Percentiles rank a stretch among this genome's conserved stretches.
Evolutionary conservation across 495 filamentous ascomycete species (phyloP).

Genomic region (Amphirosellinia nigrospora): DNA sequence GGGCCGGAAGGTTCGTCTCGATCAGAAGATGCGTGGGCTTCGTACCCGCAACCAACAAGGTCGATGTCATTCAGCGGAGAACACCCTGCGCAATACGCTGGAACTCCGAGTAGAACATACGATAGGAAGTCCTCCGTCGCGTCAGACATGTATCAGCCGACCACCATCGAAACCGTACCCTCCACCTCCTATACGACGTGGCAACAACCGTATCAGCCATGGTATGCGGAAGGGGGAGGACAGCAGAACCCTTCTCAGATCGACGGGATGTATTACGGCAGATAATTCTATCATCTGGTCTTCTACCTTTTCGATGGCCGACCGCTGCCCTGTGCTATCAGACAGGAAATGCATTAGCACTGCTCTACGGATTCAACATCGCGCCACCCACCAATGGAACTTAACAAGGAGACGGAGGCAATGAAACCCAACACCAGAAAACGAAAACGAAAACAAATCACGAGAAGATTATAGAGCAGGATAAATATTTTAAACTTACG

Average conservation of each 20-base stretch:
- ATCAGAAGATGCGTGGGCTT: slow-evolving; percentile 41
- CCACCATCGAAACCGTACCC: slow-evolving; percentile 47
- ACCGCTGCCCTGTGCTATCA: background rate
- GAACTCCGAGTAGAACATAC: slow-evolving; percentile 32
- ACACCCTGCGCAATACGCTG: slow-evolving; percentile 32
- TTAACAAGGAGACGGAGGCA: background rate
- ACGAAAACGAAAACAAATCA: background rate
- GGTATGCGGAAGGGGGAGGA: slow-evolving; percentile 48
- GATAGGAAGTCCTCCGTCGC: slow-evolving; percentile 42
- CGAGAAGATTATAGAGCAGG: background rate
- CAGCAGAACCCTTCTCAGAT: slow-evolving; percentile 36
- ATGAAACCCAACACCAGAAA: background rate
- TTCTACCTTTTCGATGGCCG: background rate
- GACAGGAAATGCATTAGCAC: background rate
- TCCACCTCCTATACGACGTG: slow-evolving; percentile 49
- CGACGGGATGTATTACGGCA: slow-evolving; percentile 42
- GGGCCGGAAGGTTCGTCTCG: slow-evolving; percentile 28
- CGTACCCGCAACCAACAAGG: slow-evolving; percentile 47
- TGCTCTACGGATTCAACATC: background rate
- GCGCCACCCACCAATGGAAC: background rate
- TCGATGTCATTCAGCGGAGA: slow-evolving; percentile 55
- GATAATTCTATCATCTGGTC: slow-evolving; percentile 25
- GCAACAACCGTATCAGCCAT: slow-evolving; percentile 52
- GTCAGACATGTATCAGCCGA: slow-evolving; percentile 47
- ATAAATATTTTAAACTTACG: background rate